These are phyloP conservation scores for Graphium sp. DNA, from an alignment of 2,329 filamentous ascomycete species.

Conservation along the genomic window DNA sequence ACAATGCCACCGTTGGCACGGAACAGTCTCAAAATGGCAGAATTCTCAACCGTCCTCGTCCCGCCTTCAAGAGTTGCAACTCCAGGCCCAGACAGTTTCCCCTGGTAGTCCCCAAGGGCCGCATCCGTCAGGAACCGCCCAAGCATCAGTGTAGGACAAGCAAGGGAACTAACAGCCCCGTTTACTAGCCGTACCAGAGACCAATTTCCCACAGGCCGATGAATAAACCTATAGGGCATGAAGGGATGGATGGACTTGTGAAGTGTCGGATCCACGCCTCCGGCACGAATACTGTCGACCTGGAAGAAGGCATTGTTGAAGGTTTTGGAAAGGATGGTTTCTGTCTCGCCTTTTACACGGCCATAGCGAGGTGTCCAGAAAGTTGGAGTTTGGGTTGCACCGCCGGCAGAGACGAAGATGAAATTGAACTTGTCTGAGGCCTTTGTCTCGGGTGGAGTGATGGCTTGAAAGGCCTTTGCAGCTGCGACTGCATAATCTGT, in stretches of 20 bases:
- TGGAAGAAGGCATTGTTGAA: constrained; percentile 27
- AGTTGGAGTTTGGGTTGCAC: constrained; percentile 39
- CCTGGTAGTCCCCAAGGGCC: constrained; percentile 1
- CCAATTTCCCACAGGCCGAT: too few species aligned
- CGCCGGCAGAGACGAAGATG: constrained; percentile 51
- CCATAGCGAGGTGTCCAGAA: constrained; percentile 39
- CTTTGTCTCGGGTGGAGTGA: constrained; percentile 20
- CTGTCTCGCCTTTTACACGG: constrained; percentile 50
- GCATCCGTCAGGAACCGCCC: constrained; percentile 1
- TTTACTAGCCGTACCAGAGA: background rate
- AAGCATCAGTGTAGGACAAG: background rate
- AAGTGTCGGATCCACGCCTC: constrained; percentile 33
- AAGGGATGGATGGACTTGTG: background rate
- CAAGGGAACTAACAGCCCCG: background rate
- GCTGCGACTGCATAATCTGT: constrained; percentile 47
- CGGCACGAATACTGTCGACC: constrained; percentile 41
- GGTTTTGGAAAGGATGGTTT: constrained; percentile 39
- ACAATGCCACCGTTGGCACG: too few species aligned
- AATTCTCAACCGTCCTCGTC: background rate
- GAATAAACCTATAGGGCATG: background rate
- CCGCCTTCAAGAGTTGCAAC: background rate
- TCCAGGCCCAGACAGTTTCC: background rate
- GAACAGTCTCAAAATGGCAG: background rate
- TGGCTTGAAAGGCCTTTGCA: constrained; percentile 37
- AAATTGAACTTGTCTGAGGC: constrained; percentile 59